These are phyloP conservation scores for Colletotrichum graminicola DNA, from an alignment of 2,329 filamentous ascomycete genomes.

Conservation along the genomic window DNA sequence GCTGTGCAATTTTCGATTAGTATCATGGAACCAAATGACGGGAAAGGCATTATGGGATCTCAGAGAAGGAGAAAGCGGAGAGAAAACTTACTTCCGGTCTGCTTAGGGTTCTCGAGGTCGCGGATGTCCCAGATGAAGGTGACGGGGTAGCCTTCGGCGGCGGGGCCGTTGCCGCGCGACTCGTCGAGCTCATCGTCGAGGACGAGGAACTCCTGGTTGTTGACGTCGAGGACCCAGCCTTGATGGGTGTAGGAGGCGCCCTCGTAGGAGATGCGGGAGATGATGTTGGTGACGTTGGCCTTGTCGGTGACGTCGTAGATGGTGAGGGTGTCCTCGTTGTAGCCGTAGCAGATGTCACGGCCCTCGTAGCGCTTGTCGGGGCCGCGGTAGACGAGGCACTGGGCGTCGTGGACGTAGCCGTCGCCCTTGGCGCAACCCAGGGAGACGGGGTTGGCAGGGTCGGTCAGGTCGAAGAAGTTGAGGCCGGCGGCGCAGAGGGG, in stretches of 20 bases:
- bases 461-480: constrained; percentile 68
- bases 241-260: constrained; percentile 71
- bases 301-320: constrained; percentile 67
- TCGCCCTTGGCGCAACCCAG: constrained; percentile 67
- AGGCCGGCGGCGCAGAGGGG: constrained; percentile 62
- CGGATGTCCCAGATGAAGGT: constrained; percentile 66
- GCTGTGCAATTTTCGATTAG: constrained; percentile 52
- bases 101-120: constrained; percentile 56
- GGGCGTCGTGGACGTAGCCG: constrained; percentile 72
- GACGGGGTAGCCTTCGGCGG: constrained; percentile 58
- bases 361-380: constrained; percentile 62
- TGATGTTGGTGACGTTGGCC: constrained; percentile 57
- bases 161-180: constrained; percentile 53
- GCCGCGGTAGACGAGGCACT: constrained; percentile 67
- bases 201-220: constrained; percentile 60
- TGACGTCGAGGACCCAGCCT: constrained; percentile 64
- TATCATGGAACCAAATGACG: not conserved
- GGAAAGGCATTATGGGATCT: too few species aligned
- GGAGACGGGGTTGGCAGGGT: constrained; percentile 64
- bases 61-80: not conserved
- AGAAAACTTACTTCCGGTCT: constrained; percentile 52
- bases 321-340: constrained; percentile 66
- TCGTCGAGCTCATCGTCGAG: constrained; percentile 69
- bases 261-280: constrained; percentile 66
- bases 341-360: constrained; percentile 68